Percentiles rank a stretch among this genome's conserved stretches.
Conservation (phyloP, 192 early-diverging fungal species). For the Paraglomus occultum region DNA sequence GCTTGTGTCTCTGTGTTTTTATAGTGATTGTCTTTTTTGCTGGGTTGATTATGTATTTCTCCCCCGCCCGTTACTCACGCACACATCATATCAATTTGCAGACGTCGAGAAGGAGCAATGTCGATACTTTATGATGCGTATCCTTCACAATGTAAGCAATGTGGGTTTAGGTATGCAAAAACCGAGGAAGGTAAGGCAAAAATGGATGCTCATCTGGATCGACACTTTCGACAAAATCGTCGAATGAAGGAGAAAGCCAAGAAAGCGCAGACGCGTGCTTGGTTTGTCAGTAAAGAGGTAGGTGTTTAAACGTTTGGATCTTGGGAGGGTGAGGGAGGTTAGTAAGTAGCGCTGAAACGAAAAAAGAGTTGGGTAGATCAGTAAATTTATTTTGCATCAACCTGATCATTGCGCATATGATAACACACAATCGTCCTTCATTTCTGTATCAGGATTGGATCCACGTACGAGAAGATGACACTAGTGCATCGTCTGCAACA, state of each 20-base stretch:
- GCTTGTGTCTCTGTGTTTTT: background rate
- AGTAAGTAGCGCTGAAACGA: too few species aligned
- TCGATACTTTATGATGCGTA: constrained; percentile 72
- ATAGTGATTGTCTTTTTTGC: background rate
- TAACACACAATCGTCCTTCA: background rate
- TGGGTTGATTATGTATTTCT: background rate
- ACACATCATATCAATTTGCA: constrained; percentile 32
- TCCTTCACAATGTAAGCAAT: constrained; percentile 87
- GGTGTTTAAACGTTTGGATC: constrained; percentile 32
- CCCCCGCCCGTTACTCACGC: too few species aligned
- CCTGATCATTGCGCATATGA: background rate
- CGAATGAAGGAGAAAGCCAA: constrained; percentile 81
- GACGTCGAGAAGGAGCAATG: constrained; percentile 53
- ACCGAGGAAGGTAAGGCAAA: constrained; percentile 64
- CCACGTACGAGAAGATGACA: constrained; percentile 41
- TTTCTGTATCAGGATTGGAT: constrained; percentile 41
- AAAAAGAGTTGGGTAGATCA: too few species aligned
- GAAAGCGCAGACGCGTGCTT: constrained; percentile 80
- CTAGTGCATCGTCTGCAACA: constrained; percentile 36
- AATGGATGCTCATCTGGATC: constrained; percentile 87
- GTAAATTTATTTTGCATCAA: background rate
- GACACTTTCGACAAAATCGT: constrained; percentile 95
- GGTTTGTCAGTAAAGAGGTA: constrained; percentile 75
- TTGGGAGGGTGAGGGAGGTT: too few species aligned
- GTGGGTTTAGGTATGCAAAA: constrained; percentile 78